phyloP scores from a whole-genome alignment of 2,329 filamentous ascomycete genomes.

The Colletotrichum sansevieriae region DNA sequence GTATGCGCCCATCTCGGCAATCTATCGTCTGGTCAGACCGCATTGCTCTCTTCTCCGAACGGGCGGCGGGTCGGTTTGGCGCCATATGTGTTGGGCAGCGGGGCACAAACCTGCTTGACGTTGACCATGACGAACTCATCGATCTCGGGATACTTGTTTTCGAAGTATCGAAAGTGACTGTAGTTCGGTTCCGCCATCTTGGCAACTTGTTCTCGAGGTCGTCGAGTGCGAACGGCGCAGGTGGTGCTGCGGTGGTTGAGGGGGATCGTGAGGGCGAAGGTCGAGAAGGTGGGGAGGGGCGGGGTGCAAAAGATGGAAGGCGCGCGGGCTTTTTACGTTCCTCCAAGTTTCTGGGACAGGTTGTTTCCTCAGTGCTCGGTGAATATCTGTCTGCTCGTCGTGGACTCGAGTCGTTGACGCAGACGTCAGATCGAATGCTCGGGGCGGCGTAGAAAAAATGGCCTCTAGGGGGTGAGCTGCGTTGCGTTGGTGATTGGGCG shows the following conservation, averaged over 20 bases:
- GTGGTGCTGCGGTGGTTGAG: constrained; percentile 41
- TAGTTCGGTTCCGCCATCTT: constrained; percentile 96
- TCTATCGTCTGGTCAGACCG: constrained; percentile 64
- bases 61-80: constrained; percentile 19
- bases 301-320: constrained; percentile 45
- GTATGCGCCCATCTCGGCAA: constrained; percentile 99
- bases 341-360: constrained; percentile 10
- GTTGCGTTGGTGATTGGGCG: constrained; percentile 44
- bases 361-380: constrained; percentile 40
- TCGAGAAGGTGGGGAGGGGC: constrained; percentile 46
- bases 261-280: constrained; percentile 31
- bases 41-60: constrained; percentile 13
- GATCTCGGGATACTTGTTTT: constrained; percentile 98
- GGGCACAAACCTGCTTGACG: constrained; percentile 85
- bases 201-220: constrained; percentile 58
- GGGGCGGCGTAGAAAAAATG: constrained; percentile 30
- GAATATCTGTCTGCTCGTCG: constrained; percentile 32
- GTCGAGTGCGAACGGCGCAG: constrained; percentile 35
- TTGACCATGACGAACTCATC: constrained; percentile 99
- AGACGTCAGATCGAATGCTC: constrained; percentile 19
- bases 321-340: constrained; percentile 43
- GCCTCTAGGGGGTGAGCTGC: constrained; percentile 26
- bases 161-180: constrained; percentile 79
- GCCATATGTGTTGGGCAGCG: constrained; percentile 39
- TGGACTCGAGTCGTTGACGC: constrained; percentile 17